Evolutionary conservation across 2,329 filamentous ascomycete genomes (phyloP), one percentile per base, ranked within the genome.

Genomic region (Chaetomiaceae sp.): DNA sequence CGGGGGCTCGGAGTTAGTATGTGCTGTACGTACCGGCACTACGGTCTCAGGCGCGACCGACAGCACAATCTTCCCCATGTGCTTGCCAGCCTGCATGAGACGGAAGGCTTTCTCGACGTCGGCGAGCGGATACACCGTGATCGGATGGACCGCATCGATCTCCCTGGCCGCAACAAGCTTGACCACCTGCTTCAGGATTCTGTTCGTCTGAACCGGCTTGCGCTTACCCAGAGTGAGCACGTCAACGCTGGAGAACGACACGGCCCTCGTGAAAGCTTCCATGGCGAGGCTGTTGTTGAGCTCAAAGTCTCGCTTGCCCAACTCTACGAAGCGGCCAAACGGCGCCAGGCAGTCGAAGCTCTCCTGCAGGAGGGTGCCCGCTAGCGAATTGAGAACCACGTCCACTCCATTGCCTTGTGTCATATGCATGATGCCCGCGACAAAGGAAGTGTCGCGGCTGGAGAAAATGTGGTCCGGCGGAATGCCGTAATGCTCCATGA

Each of bases 61-160:
- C 2, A 74, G 51, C 18, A 76, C 66, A 13, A 77, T 70, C 46
- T 75, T 75, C 0, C 74, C 74, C 33, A 75, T 70, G 54, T 76
- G 73, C 25, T 61, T 61, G 1, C 72, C 73, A 2, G 62, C 63
- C 48, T 76, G 71, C 68, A 78, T 70, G 38, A 69, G 65, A 0
- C 71, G 62, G 56, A 78, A 74, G 0, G 73, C 73, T 10, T 71
- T 65, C 10, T 65, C 57, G 0, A 73, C 60, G 54, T 47, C 64
- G 45, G 40, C 61, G 56, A 53, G 55, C 32, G 66, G 62, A 13
- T 64, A 61, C 1, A 62, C 63, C 1, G 65, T 68, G 8, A 58
- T 54, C 7, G 60, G 67, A 1, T 68, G 51, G 1, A 60, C 57
- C 0, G 64, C 61, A 3, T 50, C 43, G 42, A 68, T 64, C 16